Conservation (phyloP, 805 yeast species). For the Kodamaea kaohsiungensis region DNA sequence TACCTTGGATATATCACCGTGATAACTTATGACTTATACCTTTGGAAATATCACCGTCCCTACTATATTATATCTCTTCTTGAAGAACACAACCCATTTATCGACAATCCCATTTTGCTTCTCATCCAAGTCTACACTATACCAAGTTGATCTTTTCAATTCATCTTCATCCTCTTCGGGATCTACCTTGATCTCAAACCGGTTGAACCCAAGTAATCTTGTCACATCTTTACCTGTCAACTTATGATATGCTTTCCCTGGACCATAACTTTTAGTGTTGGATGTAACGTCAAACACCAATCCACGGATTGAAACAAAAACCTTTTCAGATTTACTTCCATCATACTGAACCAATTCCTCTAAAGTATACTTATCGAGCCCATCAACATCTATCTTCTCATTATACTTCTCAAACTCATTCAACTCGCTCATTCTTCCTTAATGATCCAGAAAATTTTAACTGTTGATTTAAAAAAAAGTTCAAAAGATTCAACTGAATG, state of each 20-base stretch:
- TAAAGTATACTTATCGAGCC: constrained; percentile 36
- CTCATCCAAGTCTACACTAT: constrained; percentile 52
- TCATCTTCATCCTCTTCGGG: constrained; percentile 9
- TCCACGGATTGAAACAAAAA: constrained; percentile 78
- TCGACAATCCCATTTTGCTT: constrained; percentile 62
- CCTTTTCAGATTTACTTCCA: constrained; percentile 33
- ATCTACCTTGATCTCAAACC: constrained; percentile 22
- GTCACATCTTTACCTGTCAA: constrained; percentile 79
- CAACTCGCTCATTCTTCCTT: constrained; percentile 9
- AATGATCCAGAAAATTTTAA: background rate
- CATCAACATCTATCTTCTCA: constrained; percentile 27
- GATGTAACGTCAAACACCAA: constrained; percentile 74
- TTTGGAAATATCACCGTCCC: constrained; percentile 28
- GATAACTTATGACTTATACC: background rate
- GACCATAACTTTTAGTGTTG: constrained; percentile 70
- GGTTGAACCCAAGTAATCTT: constrained; percentile 71
- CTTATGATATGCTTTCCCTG: constrained; percentile 69
- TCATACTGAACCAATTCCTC: constrained; percentile 33
- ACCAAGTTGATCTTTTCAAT: constrained; percentile 39
- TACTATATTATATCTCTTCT: constrained; percentile 41
- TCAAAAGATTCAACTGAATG: background rate
- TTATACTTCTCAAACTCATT: constrained; percentile 32
- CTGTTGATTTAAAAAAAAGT: background rate
- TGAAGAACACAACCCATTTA: constrained; percentile 73
- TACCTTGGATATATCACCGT: too few relatives aligned